Percentiles rank a stretch among this genome's conserved stretches.
Conservation (phyloP, 2,329 filamentous ascomycete species). For the Venturia asperata region DNA sequence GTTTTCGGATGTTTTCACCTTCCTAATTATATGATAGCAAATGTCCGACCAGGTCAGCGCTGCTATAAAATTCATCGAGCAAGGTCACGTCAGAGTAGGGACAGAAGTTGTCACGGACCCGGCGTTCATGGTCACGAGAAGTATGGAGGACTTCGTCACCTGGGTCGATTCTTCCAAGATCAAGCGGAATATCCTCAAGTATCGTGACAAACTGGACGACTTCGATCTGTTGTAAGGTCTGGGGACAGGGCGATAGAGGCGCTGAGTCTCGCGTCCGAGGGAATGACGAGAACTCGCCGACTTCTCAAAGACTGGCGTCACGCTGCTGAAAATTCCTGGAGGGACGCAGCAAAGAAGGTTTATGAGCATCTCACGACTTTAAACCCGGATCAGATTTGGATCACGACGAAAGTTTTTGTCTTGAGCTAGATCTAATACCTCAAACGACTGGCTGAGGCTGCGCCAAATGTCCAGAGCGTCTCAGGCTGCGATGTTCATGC, state of each 20-base stretch:
- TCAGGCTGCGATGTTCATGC: too few species aligned
- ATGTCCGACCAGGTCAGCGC: conserved; percentile 28
- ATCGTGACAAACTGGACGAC: conserved; percentile 90
- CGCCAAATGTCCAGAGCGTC: too few species aligned
- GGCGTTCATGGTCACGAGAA: conserved; percentile 79
- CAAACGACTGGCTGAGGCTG: too few species aligned
- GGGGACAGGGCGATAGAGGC: background rate
- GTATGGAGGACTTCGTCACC: conserved; percentile 92
- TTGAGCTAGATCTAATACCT: too few species aligned
- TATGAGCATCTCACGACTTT: too few species aligned
- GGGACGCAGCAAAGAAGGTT: too few species aligned
- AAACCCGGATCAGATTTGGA: too few species aligned
- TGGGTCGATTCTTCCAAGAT: conserved; percentile 97
- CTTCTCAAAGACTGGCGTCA: background rate
- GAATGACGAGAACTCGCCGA: too few species aligned
- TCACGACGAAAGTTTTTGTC: too few species aligned
- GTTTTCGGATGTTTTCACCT: background rate
- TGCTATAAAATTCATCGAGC: conserved; percentile 76
- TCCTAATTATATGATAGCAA: conserved; percentile 39
- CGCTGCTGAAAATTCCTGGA: too few species aligned
- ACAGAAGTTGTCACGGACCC: conserved; percentile 86
- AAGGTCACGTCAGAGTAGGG: conserved; percentile 86
- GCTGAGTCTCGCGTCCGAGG: background rate
- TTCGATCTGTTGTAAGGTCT: conserved; percentile 68
- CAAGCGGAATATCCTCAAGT: conserved; percentile 91